These are phyloP conservation scores for Peronospora destructor DNA, from an alignment of 352 stramenopile species.

Conservation along the genomic window DNA sequence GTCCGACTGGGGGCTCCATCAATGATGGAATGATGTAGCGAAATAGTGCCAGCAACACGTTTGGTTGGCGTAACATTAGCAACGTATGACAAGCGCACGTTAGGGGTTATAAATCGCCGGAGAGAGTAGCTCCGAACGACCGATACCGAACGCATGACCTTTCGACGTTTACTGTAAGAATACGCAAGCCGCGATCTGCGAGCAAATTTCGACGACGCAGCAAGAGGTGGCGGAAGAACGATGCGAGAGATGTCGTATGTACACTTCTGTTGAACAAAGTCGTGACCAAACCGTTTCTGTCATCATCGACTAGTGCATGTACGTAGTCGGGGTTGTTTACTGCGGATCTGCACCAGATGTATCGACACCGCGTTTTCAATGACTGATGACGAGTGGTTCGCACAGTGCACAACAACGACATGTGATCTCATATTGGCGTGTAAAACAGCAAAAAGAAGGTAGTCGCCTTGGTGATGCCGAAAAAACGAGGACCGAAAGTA, in stretches of 20 bases:
- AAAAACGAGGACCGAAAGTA: not conserved
- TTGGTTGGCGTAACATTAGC: not conserved
- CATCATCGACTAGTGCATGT: no score
- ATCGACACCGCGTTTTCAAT: not conserved
- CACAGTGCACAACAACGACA: not conserved
- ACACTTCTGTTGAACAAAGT: not conserved
- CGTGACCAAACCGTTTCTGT: not conserved
- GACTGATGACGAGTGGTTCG: no score
- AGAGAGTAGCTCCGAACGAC: slow-evolving; percentile 14
- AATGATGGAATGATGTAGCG: slow-evolving; percentile 13
- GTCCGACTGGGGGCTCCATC: not conserved
- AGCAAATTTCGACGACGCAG: not conserved
- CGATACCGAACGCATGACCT: slow-evolving; percentile 10
- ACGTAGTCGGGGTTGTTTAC: no score
- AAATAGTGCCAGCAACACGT: not conserved
- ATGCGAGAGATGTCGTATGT: not conserved
- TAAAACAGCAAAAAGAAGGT: not conserved
- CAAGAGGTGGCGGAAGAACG: slow-evolving; percentile 1
- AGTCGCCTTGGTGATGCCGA: no score
- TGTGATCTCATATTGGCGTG: not conserved
- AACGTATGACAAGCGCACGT: slow-evolving; percentile 9
- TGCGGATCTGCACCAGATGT: not conserved
- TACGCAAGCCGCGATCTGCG: not conserved
- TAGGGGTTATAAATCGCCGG: slow-evolving; percentile 10
- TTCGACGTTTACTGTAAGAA: not conserved